A percentile compares a stretch with the other conserved stretches of the same genome.
These are phyloP conservation scores for Primulina tabacum DNA, from an alignment of 257 asterid species.

Conservation along the genomic window DNA sequence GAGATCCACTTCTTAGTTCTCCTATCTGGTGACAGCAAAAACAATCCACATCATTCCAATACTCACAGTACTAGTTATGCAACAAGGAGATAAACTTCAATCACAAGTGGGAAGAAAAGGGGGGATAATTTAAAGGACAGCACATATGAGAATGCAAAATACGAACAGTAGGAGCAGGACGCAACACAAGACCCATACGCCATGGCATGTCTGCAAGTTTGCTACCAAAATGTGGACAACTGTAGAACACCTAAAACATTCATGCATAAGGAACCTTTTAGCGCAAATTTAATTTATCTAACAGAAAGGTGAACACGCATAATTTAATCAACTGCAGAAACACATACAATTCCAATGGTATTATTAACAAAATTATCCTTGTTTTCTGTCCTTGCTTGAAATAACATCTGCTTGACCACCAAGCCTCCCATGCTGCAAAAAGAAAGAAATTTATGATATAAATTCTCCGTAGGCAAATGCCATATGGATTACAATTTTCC, in stretches of 20 bases:
- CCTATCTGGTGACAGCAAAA: constrained; percentile 65
- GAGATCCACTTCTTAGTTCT: constrained; percentile 98
- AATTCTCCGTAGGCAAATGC: constrained; percentile 20
- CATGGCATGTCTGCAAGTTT: constrained; percentile 99
- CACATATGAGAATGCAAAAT: constrained; percentile 15
- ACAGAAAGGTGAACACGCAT: constrained; percentile 14
- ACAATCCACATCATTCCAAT: constrained; percentile 19
- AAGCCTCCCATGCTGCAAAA: constrained; percentile 95
- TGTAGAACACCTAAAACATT: constrained; percentile 76
- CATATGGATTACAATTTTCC: not conserved
- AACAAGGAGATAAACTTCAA: constrained; percentile 14
- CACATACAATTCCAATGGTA: constrained; percentile 81
- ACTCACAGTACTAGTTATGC: constrained; percentile 14
- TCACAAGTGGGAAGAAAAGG: constrained; percentile 10
- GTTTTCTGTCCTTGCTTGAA: constrained; percentile 78
- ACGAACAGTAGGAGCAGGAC: constrained; percentile 98
- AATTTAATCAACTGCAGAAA: constrained; percentile 17
- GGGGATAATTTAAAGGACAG: not conserved
- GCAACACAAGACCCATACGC: constrained; percentile 96
- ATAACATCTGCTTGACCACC: constrained; percentile 93
- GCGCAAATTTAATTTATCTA: constrained; percentile 11
- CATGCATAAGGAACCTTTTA: constrained; percentile 9
- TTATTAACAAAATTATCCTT: constrained; percentile 77
- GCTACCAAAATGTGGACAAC: constrained; percentile 99
- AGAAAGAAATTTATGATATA: constrained; percentile 21